Conservation (phyloP, 192 early-diverging fungal species). For the Linnemannia exigua region DNA sequence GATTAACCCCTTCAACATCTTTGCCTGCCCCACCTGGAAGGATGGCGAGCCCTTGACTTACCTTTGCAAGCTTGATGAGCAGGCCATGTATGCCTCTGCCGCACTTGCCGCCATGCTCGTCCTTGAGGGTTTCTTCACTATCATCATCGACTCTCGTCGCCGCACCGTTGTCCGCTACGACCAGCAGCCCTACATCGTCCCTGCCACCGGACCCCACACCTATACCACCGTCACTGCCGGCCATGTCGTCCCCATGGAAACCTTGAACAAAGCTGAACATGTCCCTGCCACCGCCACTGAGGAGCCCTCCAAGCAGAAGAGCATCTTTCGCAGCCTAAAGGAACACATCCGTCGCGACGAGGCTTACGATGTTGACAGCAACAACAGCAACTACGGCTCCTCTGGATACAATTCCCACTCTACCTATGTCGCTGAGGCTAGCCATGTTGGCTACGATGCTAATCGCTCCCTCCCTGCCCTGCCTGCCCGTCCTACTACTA, state of each 20-base stretch:
- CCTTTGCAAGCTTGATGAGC: constrained; percentile 23
- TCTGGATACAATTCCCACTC: background rate
- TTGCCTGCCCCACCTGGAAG: constrained; percentile 13
- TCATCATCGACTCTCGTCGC: constrained; percentile 11
- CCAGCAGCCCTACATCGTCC: background rate
- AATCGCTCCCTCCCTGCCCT: background rate
- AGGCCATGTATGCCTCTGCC: background rate
- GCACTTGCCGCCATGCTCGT: background rate
- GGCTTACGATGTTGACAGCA: background rate
- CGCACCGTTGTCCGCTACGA: background rate
- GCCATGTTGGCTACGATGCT: background rate
- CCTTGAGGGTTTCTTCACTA: constrained; percentile 8
- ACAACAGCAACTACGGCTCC: background rate
- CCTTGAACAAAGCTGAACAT: background rate
- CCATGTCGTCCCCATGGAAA: background rate
- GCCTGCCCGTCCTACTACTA: background rate
- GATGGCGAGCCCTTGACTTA: constrained; percentile 4
- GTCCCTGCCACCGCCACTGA: background rate
- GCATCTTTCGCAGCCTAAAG: background rate
- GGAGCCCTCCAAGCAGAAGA: background rate
- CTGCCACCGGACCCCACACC: background rate
- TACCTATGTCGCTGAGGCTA: background rate
- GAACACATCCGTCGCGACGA: background rate
- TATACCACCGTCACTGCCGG: background rate
- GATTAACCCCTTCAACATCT: constrained; percentile 30